phyloP scores from a whole-genome alignment of 108 stramenopile genomes.

The Cyclotella choctawhatcheeana region DNA sequence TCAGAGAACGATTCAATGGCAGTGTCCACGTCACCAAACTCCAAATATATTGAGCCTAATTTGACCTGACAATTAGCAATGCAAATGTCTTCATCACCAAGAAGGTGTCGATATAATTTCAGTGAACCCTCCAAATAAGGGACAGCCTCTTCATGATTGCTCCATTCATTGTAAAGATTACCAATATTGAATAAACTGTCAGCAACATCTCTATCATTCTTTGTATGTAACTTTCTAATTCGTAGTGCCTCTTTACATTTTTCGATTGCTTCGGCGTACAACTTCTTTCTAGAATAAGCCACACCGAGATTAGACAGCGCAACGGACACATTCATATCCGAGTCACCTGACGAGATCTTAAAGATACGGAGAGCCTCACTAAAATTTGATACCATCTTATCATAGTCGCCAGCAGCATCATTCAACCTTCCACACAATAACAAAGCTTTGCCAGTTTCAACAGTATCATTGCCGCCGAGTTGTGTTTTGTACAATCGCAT shows the following conservation, averaged over 20 bases:
- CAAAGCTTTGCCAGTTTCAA: conserved; percentile 67
- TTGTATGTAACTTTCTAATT: conserved; percentile 49
- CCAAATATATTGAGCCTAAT: conserved; percentile 33
- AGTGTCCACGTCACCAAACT: conserved; percentile 25
- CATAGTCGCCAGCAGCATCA: conserved; percentile 59
- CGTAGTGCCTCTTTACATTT: conserved; percentile 45
- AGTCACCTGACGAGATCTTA: conserved; percentile 44
- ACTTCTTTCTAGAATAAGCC: conserved; percentile 44
- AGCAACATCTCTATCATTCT: conserved; percentile 68
- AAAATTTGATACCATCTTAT: conserved; percentile 63
- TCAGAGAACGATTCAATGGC: conserved; percentile 34
- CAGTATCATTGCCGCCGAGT: conserved; percentile 58
- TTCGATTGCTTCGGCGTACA: conserved; percentile 46
- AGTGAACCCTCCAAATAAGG: conserved; percentile 37
- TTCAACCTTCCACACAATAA: conserved; percentile 63
- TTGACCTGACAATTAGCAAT: conserved; percentile 35
- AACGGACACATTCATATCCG: conserved; percentile 69
- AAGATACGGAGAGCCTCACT: conserved; percentile 65
- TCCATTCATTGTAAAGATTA: conserved; percentile 53
- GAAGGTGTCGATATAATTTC: conserved; percentile 24
- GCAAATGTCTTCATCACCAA: conserved; percentile 31
- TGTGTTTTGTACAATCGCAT: conserved; percentile 60
- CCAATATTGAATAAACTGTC: conserved; percentile 71
- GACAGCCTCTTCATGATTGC: conserved; percentile 38
- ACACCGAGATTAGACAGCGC: conserved; percentile 74